Percentiles rank a stretch among this genome's conserved stretches.
Evolutionary conservation across 1,139 yeast genomes (phyloP).

Genomic region (Suhomyces guaymorum): DNA sequence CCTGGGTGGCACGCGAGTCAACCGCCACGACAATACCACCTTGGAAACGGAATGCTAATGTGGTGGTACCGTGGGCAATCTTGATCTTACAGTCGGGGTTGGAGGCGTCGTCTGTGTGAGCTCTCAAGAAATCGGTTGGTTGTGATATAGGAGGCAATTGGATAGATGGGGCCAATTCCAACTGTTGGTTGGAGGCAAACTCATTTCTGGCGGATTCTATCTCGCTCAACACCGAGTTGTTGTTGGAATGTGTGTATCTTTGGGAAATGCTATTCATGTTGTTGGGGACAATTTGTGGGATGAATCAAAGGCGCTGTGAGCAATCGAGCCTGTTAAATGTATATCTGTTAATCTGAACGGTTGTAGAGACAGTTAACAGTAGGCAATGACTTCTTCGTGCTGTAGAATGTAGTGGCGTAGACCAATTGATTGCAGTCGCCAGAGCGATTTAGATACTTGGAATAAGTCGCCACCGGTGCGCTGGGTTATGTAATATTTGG

Average conservation of each 20-base stretch:
- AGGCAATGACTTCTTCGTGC: background rate
- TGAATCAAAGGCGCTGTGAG: too few species aligned
- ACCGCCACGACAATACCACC: slow-evolving; percentile 97
- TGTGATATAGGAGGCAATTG: slow-evolving; percentile 82
- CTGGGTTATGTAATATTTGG: background rate
- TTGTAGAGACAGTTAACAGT: too few species aligned
- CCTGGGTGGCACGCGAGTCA: slow-evolving; percentile 98
- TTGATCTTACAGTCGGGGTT: slow-evolving; percentile 95
- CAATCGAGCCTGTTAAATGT: too few species aligned
- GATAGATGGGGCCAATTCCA: slow-evolving; percentile 62
- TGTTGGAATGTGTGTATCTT: slow-evolving; percentile 37
- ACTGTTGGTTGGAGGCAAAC: slow-evolving; percentile 25
- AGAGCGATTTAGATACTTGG: background rate
- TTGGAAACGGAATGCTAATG: slow-evolving; percentile 92
- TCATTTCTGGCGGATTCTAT: slow-evolving; percentile 28
- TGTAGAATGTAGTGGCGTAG: too few species aligned
- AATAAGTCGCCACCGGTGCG: slow-evolving; percentile 10
- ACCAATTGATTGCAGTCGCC: slow-evolving; percentile 2
- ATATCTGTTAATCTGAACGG: too few species aligned
- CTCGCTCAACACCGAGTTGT: slow-evolving; percentile 32
- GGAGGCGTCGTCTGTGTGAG: slow-evolving; percentile 93
- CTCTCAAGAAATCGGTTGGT: slow-evolving; percentile 92
- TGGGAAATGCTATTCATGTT: slow-evolving; percentile 47
- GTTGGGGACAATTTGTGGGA: background rate
- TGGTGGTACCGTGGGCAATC: slow-evolving; percentile 98